Percentiles rank a stretch among this genome's conserved stretches.
Evolutionary conservation across 2,329 filamentous ascomycete species (phyloP).

Genomic region (Colletotrichum brevisporum): DNA sequence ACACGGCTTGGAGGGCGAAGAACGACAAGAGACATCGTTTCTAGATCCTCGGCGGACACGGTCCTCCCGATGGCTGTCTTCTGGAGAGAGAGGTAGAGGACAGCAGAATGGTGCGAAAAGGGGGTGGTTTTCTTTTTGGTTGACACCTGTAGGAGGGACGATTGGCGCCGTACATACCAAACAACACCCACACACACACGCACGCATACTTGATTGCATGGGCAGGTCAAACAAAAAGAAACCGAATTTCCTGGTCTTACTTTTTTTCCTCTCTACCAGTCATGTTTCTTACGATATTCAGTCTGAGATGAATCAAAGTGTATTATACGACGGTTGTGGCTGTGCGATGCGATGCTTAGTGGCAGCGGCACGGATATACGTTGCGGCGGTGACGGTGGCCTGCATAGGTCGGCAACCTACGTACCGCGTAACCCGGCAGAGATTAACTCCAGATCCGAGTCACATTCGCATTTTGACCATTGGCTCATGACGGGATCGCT

Average conservation of each 20-base stretch:
- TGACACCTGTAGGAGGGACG: constrained; percentile 8
- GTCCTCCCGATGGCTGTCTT: constrained; percentile 2
- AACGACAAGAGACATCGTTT: constrained; percentile 72
- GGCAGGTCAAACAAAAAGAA: constrained; percentile 18
- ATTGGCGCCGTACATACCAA: constrained; percentile 31
- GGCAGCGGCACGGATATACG: not conserved
- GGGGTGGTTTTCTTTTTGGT: constrained; percentile 10
- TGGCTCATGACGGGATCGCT: not conserved
- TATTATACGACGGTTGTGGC: constrained; percentile 30
- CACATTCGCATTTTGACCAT: not conserved
- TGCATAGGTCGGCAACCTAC: not conserved
- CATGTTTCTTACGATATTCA: constrained; percentile 33
- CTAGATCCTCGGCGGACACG: constrained; percentile 48
- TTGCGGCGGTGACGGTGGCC: not conserved
- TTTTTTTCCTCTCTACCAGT: constrained; percentile 11
- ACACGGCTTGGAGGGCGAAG: constrained; percentile 83
- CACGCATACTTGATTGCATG: constrained; percentile 22
- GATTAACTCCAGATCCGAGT: constrained; percentile 11
- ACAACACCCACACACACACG: constrained; percentile 22
- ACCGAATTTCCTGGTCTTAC: constrained; percentile 8
- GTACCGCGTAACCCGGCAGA: not conserved
- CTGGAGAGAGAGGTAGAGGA: not conserved
- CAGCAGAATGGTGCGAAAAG: constrained; percentile 5
- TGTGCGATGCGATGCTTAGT: not conserved
- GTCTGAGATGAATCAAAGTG: constrained; percentile 38